Base-by-base conservation (phyloP, 2,329 filamentous ascomycete genomes). In the Arthrobotrys conoides region DNA sequence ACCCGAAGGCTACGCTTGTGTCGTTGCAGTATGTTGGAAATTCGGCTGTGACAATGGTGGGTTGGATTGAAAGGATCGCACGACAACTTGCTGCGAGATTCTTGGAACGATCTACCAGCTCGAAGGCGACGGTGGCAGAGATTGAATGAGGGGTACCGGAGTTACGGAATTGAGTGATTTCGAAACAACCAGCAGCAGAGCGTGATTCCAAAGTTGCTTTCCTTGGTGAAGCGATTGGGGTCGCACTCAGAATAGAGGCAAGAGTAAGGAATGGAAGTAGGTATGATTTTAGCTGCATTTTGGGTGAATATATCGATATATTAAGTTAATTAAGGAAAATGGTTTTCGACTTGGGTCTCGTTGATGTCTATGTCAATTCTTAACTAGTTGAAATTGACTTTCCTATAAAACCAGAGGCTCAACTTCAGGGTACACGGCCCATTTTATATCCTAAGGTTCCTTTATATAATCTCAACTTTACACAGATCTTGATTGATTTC, bases 21-120 rank as follows among this genome's bases (percentile, higher is more conserved):
- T 77, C 73, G 44, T 71, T 77, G 20, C 73, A 77, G 44, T 44
- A 38, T 14, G 73, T 77, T 10, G 73, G 73, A 53, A 77, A 77
- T 1, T 27, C 24, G 5, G 73, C 30, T 8, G 67, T 71, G 30
- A 51, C 73, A 41, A 77, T 66, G 20, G 66, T 41, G 6, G 73
- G 73, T 55, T 71, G 73, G 44, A 77, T 70, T 36, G 72, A 70
- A 14, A 66, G 49, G 22, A 38, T 44, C 9, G 66, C 73, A 24
- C 20, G 57, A n/a, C 73, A 77, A 16, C 24, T 63, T 36, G 73
- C 73, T n/a, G 51, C 38, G 5, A 71, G 24, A n/a, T 36, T 33
- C 5, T 44, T 67, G 14, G 66, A 51, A 12, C 67, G 24, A 30
- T 71, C 67, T 14, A 24, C 66, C 5, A 77, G 6, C 4, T 44